phyloP scores from a whole-genome alignment of 441 rosid genomes.

The Codiaeum variegatum region DNA sequence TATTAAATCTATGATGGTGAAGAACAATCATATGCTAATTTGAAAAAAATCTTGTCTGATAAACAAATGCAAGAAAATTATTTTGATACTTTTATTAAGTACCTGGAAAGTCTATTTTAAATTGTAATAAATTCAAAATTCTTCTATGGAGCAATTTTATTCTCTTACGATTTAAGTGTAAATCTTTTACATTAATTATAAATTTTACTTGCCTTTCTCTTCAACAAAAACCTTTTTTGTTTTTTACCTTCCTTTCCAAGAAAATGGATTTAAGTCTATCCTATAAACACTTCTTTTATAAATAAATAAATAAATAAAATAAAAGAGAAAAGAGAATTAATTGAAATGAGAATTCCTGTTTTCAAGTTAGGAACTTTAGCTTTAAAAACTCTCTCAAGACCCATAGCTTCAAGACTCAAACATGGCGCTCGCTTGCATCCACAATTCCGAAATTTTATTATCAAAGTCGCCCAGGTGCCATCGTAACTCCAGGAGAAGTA shows the following conservation, averaged over 20 bases:
- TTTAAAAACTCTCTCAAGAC: not conserved
- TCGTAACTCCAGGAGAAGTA: not conserved
- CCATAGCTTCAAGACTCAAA: not conserved
- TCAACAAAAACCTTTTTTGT: too few relatives aligned
- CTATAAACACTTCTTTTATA: too few relatives aligned
- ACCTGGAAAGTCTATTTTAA: not conserved
- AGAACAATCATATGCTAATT: conserved; percentile 28
- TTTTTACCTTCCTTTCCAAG: too few relatives aligned
- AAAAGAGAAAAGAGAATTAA: too few relatives aligned
- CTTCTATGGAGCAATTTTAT: too few relatives aligned
- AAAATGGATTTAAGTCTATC: too few relatives aligned
- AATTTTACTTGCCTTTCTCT: too few relatives aligned
- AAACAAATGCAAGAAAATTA: conserved; percentile 26
- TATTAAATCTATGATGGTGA: conserved; percentile 22
- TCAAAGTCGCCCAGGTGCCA: not conserved
- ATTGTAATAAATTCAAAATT: too few relatives aligned
- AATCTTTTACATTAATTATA: too few relatives aligned
- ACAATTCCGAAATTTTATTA: not conserved
- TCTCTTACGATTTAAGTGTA: too few relatives aligned
- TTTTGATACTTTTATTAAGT: conserved; percentile 23
- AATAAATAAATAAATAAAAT: too few relatives aligned
- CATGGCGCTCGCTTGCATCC: too few relatives aligned
- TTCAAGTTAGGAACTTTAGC: not conserved
- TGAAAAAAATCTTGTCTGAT: conserved; percentile 18
- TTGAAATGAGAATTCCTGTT: not conserved